Evolutionary conservation across 2,329 filamentous ascomycete genomes (phyloP), one percentile per base, ranked within the genome.

Genomic region (Arthroderma sp.): DNA sequence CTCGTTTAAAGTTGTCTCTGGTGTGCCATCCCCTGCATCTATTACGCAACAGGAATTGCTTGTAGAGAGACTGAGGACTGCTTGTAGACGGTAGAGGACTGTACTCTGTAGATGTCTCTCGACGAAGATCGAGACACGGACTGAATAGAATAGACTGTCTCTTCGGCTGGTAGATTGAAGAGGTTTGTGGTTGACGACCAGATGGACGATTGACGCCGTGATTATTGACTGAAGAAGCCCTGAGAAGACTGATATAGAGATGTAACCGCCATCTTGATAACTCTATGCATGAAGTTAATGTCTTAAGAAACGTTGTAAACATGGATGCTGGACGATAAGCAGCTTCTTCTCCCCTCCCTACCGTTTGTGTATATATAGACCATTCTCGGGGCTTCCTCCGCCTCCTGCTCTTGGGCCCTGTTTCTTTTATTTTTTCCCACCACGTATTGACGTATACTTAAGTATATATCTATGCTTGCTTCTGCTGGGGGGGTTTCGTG

Each of bases 1-100:
- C 37, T 54, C 51, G 51, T 54, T 39, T 54, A 54, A 39, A 54
- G 33, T 54, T 39, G 51, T 38, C 33, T 21, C 21, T 54, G 51
- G 51, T 54, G 51, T 39, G 37, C 9, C 19, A 39, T 54, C 51
- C 51, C 51, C 51, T 54, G 51, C 37, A 38, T 15, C 51, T 39
- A 37, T 54, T 54, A 54, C 37, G 51, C 51, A 54, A 54, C 37
- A 54, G 31, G 21, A 54, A 54, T 21, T 38, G n/a, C n/a, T n/a
- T n/a, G n/a, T n/a, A n/a, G n/a, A n/a, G n/a, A n/a, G n/a, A n/a
- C n/a, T n/a, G n/a, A n/a, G n/a, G n/a, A n/a, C n/a, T n/a, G n/a
- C n/a, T n/a, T n/a, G n/a, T n/a, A n/a, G n/a, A n/a, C n/a, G n/a
- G n/a, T n/a, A n/a, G n/a, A n/a, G n/a, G n/a, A n/a, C n/a, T n/a